Percentiles rank a stretch among this genome's conserved stretches.
phyloP scores from a whole-genome alignment of 805 yeast species.

The Saturnispora ahearnii region DNA sequence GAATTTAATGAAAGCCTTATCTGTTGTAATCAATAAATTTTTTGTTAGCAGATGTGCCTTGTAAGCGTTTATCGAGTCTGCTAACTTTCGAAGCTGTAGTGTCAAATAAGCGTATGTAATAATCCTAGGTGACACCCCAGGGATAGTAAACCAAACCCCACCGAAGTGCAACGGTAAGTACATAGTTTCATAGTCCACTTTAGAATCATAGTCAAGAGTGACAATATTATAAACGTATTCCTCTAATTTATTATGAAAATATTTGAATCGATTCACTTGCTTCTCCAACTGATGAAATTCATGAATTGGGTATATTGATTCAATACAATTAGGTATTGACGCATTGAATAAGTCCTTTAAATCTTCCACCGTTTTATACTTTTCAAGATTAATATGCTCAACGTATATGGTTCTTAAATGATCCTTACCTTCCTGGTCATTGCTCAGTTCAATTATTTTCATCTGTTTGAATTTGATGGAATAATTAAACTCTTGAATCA shows the following conservation, averaged over 20 bases:
- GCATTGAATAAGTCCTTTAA: conserved; percentile 26
- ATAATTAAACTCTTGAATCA: conserved; percentile 47
- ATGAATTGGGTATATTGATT: conserved; percentile 51
- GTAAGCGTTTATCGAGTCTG: no score
- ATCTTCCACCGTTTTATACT: neutral
- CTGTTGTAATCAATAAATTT: conserved; percentile 13
- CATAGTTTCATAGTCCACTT: neutral
- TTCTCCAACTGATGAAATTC: conserved; percentile 32
- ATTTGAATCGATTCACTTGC: conserved; percentile 24
- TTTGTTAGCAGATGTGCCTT: neutral
- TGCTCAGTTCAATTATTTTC: conserved; percentile 36
- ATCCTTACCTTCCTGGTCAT: conserved; percentile 17
- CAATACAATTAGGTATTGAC: conserved; percentile 45
- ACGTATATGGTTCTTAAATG: conserved; percentile 8
- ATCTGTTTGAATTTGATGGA: conserved; percentile 41
- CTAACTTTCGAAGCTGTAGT: no score
- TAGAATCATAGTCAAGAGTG: conserved; percentile 14
- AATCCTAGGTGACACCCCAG: no score
- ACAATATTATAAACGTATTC: conserved; percentile 31
- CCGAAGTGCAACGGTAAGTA: no score
- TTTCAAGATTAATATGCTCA: no score
- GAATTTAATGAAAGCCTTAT: conserved; percentile 57
- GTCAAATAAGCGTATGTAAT: no score
- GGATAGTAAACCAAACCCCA: no score
- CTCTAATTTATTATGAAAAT: conserved; percentile 32